Evolutionary conservation across 2,329 filamentous ascomycete species (phyloP).

Genomic region (Fusarium goolgardi): DNA sequence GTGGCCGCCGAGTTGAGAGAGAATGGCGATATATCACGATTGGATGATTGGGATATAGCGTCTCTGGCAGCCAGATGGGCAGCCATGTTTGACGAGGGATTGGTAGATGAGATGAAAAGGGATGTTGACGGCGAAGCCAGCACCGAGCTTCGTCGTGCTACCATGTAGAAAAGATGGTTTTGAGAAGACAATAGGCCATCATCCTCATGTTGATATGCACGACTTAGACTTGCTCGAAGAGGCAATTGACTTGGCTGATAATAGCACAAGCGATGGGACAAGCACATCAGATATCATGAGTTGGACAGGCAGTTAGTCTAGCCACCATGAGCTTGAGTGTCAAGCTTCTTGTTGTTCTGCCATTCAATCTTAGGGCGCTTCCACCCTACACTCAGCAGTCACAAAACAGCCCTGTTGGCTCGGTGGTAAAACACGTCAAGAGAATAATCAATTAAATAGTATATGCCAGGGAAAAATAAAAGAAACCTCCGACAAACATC

Average conservation of each 20-base stretch:
- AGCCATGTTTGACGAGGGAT: slow-evolving; percentile 50
- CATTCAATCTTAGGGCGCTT: not conserved
- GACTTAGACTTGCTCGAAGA: not conserved
- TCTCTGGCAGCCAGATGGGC: slow-evolving; percentile 51
- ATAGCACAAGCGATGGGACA: not conserved
- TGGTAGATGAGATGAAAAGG: slow-evolving; percentile 47
- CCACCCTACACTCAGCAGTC: not conserved
- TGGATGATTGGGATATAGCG: slow-evolving; percentile 46
- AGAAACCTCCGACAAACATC: too few relatives aligned
- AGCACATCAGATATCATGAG: not conserved
- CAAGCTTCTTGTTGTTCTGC: not conserved
- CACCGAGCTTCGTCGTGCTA: slow-evolving; percentile 21
- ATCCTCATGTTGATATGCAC: not conserved
- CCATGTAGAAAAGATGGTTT: not conserved
- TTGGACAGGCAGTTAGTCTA: not conserved
- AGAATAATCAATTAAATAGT: too few relatives aligned
- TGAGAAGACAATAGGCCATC: not conserved
- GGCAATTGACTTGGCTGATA: not conserved
- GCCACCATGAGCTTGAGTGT: not conserved
- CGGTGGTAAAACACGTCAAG: too few relatives aligned
- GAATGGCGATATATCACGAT: slow-evolving; percentile 21
- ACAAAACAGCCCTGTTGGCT: not conserved
- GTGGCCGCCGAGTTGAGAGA: slow-evolving; percentile 65
- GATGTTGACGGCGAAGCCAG: slow-evolving; percentile 33
- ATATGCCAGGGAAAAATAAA: too few relatives aligned